phyloP scores from a whole-genome alignment of 75 land plant species.

The Ceratopteris richardii region DNA sequence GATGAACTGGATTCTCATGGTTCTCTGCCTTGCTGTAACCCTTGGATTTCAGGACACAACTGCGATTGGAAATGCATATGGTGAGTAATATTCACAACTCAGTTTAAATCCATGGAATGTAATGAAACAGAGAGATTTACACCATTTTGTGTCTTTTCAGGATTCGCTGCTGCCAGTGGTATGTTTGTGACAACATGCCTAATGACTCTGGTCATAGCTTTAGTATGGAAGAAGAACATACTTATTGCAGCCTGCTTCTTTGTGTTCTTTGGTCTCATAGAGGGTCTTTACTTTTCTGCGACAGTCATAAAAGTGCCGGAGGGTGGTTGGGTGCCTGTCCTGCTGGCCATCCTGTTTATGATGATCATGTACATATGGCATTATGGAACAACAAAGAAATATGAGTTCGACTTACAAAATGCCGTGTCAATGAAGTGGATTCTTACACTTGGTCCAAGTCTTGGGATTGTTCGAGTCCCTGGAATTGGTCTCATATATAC shows the following conservation, averaged over 20 bases:
- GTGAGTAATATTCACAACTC: constrained; percentile 16
- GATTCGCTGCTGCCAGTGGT: constrained; percentile 51
- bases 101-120: no score
- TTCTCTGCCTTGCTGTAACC: constrained; percentile 71
- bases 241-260: constrained; percentile 27
- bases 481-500: constrained; percentile 49
- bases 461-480: constrained; percentile 39
- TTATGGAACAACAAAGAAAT: constrained; percentile 41
- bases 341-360: constrained; percentile 38
- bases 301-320: constrained; percentile 37
- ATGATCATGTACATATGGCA: constrained; percentile 52
- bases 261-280: constrained; percentile 49
- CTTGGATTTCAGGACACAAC: constrained; percentile 66
- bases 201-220: constrained; percentile 50
- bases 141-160: constrained; percentile 22
- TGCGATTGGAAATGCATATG: constrained; percentile 75
- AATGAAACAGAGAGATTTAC: neutral
- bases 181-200: constrained; percentile 71
- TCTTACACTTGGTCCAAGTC: constrained; percentile 32
- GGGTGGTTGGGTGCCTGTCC: constrained; percentile 65
- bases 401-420: constrained; percentile 46
- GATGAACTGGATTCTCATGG: constrained; percentile 79
- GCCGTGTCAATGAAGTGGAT: constrained; percentile 52
- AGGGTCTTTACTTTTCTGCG: constrained; percentile 50
- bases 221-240: constrained; percentile 40